Evolutionary conservation across 495 filamentous ascomycete genomes (phyloP).

Genomic region (Neurospora sp.): DNA sequence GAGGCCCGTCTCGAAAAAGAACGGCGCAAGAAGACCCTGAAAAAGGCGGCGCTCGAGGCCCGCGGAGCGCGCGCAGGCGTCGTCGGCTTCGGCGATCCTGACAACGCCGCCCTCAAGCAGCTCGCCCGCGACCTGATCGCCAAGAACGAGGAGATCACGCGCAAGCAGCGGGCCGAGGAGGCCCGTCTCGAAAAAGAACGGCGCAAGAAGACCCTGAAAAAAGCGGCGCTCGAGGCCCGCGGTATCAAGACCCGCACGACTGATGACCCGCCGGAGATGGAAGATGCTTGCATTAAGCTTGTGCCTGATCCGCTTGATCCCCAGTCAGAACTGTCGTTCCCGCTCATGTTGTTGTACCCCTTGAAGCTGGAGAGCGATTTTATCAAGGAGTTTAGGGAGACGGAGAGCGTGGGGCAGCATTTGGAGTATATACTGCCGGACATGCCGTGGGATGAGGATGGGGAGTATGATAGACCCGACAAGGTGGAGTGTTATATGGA

Average conservation of each 20-base stretch:
- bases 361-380: slow-evolving; percentile 71
- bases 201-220: slow-evolving; percentile 49
- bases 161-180: slow-evolving; percentile 33
- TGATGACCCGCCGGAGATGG: slow-evolving; percentile 67
- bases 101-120: slow-evolving; percentile 44
- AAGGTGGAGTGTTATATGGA: slow-evolving; percentile 87
- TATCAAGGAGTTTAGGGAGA: slow-evolving; percentile 74
- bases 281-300: slow-evolving; percentile 60
- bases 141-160: slow-evolving; percentile 23
- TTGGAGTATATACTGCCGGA: slow-evolving; percentile 65
- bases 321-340: slow-evolving; percentile 16
- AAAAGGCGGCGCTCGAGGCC: slow-evolving; percentile 61
- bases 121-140: slow-evolving; percentile 46
- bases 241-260: slow-evolving; percentile 57
- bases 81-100: too few relatives aligned
- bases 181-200: slow-evolving; percentile 37
- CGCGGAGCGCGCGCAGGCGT: too few relatives aligned
- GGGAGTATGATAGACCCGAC: slow-evolving; percentile 48
- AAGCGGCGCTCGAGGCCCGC: slow-evolving; percentile 63
- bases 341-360: slow-evolving; percentile 76
- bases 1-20: slow-evolving; percentile 38
- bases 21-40: slow-evolving; percentile 44
- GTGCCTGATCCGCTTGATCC: slow-evolving; percentile 51
- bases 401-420: slow-evolving; percentile 56
- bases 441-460: slow-evolving; percentile 67